Evolutionary conservation across 768 basidiomycete genomes (phyloP).

Genomic region (Lactarius quietus): DNA sequence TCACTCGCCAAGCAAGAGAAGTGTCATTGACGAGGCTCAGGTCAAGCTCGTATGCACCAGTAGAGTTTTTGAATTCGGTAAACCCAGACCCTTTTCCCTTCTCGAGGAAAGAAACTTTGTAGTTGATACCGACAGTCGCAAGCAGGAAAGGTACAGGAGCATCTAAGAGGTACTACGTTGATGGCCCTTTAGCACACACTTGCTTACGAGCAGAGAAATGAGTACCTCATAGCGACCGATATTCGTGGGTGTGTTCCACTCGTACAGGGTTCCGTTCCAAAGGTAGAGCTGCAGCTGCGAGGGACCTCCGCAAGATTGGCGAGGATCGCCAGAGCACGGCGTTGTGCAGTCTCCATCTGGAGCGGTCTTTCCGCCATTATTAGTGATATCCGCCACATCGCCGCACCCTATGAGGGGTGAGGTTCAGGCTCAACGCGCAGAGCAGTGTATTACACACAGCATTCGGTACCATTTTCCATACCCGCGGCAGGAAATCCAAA

Average conservation of each 20-base stretch:
- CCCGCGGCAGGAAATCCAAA: conserved; percentile 74
- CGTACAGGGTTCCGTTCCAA: conserved; percentile 40
- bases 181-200: not conserved
- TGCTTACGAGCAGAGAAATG: not conserved
- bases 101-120: conserved; percentile 78
- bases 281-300: conserved; percentile 42
- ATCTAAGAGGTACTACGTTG: conserved; percentile 41
- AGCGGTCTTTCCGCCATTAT: conserved; percentile 34
- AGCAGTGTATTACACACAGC: conserved; percentile 49
- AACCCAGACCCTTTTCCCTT: conserved; percentile 68
- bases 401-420: conserved; percentile 54
- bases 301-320: conserved; percentile 65
- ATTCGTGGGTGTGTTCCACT: conserved; percentile 62
- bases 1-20: conserved; percentile 59
- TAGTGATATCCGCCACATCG: conserved; percentile 51
- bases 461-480: conserved; percentile 66
- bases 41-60: conserved; percentile 78
- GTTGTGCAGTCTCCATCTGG: conserved; percentile 41
- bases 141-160: conserved; percentile 72
- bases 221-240: conserved; percentile 69
- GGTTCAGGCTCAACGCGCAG: not conserved
- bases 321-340: conserved; percentile 69
- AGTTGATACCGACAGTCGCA: conserved; percentile 73
- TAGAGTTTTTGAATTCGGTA: conserved; percentile 55
- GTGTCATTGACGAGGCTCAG: conserved; percentile 48